Evolutionary conservation across 2,329 filamentous ascomycete genomes (phyloP).

Genomic region (Fusarium sambucinum): DNA sequence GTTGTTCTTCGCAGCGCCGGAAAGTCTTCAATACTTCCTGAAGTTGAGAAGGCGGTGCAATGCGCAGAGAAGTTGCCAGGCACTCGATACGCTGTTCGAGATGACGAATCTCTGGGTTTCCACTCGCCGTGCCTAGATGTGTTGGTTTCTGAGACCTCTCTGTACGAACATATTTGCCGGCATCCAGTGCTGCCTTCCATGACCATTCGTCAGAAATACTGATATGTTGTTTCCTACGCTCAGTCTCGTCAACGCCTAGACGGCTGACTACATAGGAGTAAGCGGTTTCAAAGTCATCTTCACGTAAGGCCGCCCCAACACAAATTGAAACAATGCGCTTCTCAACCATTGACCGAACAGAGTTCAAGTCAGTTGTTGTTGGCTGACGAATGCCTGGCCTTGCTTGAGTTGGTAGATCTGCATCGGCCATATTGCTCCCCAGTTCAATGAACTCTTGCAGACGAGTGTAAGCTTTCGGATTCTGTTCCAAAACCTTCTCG

Average conservation of each 20-base stretch:
- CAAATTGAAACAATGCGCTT: conserved; percentile 83
- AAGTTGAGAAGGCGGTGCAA: conserved; percentile 76
- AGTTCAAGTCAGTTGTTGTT: conserved; percentile 44
- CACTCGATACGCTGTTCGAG: conserved; percentile 86
- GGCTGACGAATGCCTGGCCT: conserved; percentile 15
- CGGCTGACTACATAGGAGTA: conserved; percentile 85
- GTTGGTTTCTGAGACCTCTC: conserved; percentile 66
- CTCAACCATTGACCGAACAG: conserved; percentile 61
- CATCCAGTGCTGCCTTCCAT: conserved; percentile 82
- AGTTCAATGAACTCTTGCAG: conserved; percentile 79
- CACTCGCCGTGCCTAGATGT: conserved; percentile 70
- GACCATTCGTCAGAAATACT: conserved; percentile 71
- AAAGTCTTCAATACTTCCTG: conserved; percentile 82
- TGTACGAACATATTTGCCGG: conserved; percentile 78
- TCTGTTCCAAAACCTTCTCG: conserved; percentile 80
- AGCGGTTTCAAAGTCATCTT: conserved; percentile 87
- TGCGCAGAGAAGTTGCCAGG: conserved; percentile 77
- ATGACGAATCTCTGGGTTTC: conserved; percentile 74
- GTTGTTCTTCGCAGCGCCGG: conserved; percentile 82
- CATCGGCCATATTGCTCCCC: conserved; percentile 73
- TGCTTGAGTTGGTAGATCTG: conserved; percentile 58
- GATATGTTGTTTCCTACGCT: background rate
- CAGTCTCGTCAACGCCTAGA: conserved; percentile 57
- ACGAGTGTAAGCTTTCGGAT: conserved; percentile 78
- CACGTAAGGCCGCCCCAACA: conserved; percentile 78